Conservation (phyloP, 305 asterid species). For the Rubia tinctorum region DNA sequence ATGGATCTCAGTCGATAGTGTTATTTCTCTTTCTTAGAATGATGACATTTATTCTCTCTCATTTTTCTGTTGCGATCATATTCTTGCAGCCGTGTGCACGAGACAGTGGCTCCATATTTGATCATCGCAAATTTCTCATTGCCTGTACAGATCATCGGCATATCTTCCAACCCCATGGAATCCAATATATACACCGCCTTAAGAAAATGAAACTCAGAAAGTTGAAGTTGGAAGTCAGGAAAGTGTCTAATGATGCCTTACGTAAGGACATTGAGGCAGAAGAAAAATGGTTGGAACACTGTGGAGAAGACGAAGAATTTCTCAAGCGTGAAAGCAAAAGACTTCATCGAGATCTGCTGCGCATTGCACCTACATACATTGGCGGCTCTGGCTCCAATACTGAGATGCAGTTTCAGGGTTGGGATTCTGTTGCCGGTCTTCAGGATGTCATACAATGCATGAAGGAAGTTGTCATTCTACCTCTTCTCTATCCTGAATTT, state of each 20-base stretch:
- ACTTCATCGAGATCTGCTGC: slow-evolving; percentile 87
- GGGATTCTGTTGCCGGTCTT: slow-evolving; percentile 99
- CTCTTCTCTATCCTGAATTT: slow-evolving; percentile 88
- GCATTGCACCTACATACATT: slow-evolving; percentile 90
- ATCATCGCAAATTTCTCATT: slow-evolving; percentile 96
- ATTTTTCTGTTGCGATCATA: not conserved
- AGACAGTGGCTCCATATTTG: slow-evolving; percentile 83
- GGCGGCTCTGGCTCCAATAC: slow-evolving; percentile 65
- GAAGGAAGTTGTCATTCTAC: slow-evolving; percentile 98
- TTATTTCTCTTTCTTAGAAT: not conserved
- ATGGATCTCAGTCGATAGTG: not conserved
- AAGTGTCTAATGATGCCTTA: slow-evolving; percentile 70
- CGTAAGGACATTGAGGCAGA: slow-evolving; percentile 95
- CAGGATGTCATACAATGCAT: slow-evolving; percentile 92
- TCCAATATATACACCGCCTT: slow-evolving; percentile 44
- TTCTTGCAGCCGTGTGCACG: slow-evolving; percentile 94
- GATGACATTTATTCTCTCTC: not conserved
- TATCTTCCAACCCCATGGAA: slow-evolving; percentile 90
- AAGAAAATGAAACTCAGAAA: slow-evolving; percentile 78
- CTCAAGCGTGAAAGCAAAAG: slow-evolving; percentile 98
- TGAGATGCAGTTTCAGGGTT: slow-evolving; percentile 61
- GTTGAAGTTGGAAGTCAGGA: slow-evolving; percentile 69
- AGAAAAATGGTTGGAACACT: slow-evolving; percentile 94
- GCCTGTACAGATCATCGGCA: slow-evolving; percentile 95
- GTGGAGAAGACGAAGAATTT: slow-evolving; percentile 99